Conservation (phyloP, 2,329 filamentous ascomycete genomes). For the Ophiostoma pallidulum region DNA sequence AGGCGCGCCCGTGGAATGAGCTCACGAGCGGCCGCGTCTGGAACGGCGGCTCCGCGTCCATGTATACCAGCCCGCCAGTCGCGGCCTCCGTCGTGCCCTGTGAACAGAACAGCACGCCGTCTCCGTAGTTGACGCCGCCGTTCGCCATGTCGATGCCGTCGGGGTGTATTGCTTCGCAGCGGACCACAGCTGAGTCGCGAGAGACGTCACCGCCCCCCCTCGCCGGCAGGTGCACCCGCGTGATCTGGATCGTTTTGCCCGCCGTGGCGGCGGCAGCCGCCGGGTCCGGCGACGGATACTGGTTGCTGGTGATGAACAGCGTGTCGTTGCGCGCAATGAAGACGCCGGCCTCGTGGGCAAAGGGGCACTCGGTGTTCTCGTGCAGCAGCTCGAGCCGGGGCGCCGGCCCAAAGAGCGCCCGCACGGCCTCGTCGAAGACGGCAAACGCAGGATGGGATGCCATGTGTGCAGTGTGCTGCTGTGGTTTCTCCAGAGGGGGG, state of each 20-base stretch:
- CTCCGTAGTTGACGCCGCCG: conserved; percentile 32
- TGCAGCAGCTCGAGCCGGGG: conserved; percentile 21
- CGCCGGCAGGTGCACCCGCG: conserved; percentile 3
- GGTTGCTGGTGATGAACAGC: conserved; percentile 14
- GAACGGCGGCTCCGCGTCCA: conserved; percentile 25
- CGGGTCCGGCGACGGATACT: neutral
- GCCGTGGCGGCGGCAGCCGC: neutral
- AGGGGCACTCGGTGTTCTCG: conserved; percentile 21
- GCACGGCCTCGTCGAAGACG: conserved; percentile 5
- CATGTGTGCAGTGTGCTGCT: neutral
- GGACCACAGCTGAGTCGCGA: neutral
- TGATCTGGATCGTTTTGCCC: conserved; percentile 6
- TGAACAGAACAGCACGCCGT: conserved; percentile 19
- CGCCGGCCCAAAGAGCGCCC: conserved; percentile 3
- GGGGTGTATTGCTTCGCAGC: conserved; percentile 4
- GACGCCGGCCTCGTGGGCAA: conserved; percentile 15
- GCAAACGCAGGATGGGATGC: neutral
- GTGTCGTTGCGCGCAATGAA: conserved; percentile 7
- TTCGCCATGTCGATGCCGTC: conserved; percentile 9
- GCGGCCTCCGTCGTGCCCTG: conserved; percentile 15
- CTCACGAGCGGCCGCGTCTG: conserved; percentile 27
- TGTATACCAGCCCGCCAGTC: conserved; percentile 31
- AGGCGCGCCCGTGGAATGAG: conserved; percentile 34
- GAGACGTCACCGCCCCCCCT: neutral
- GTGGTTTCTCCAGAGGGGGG: neutral